These are phyloP conservation scores for Diplosphaera chodatii DNA, from an alignment of 139 green algal genomes.

Conservation along the genomic window DNA sequence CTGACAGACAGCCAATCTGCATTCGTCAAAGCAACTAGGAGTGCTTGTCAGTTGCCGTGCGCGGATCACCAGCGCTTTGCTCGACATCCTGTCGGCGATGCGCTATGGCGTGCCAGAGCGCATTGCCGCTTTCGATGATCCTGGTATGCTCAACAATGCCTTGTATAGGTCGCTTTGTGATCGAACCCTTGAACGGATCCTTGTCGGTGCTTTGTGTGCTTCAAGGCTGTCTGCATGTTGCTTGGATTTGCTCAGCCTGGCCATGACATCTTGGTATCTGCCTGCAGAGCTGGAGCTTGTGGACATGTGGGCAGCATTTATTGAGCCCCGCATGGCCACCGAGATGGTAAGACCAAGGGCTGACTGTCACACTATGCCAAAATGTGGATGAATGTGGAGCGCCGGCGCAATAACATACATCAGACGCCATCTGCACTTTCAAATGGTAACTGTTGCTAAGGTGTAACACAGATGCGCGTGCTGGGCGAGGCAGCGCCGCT, in stretches of 20 bases:
- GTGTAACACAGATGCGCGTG: conserved; percentile 22
- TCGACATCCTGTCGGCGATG: neutral
- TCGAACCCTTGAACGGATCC: too few relatives aligned
- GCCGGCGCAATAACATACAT: too few relatives aligned
- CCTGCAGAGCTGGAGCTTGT: neutral
- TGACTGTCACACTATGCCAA: too few relatives aligned
- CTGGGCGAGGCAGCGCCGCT: conserved; percentile 28
- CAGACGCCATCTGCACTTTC: too few relatives aligned
- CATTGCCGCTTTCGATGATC: neutral
- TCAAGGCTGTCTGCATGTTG: neutral
- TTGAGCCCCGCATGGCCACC: neutral
- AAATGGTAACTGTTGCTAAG: too few relatives aligned
- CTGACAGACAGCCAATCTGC: too few relatives aligned
- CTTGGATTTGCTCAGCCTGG: neutral
- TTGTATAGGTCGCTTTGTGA: too few relatives aligned
- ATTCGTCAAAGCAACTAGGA: neutral
- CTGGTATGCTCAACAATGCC: neutral
- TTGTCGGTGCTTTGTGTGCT: neutral
- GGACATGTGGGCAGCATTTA: neutral
- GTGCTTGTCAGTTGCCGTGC: neutral
- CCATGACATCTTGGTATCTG: neutral
- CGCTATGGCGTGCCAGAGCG: neutral
- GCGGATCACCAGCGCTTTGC: too few relatives aligned
- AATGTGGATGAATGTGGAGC: too few relatives aligned
- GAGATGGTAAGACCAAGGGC: neutral